Conservation (phyloP, 2,329 filamentous ascomycete genomes). For the Exophiala aquamarina region DNA sequence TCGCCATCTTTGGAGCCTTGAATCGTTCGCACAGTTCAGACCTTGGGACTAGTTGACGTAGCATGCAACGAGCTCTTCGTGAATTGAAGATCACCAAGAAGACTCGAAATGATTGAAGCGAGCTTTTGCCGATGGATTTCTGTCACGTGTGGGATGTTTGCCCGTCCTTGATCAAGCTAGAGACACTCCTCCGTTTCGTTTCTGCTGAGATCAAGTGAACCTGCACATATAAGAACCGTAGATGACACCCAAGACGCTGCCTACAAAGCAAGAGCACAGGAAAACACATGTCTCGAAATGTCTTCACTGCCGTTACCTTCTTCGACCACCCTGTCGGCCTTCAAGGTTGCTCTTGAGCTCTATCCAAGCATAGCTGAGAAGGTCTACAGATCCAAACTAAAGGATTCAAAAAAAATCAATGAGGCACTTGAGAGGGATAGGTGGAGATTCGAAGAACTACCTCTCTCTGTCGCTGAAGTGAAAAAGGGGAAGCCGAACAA, state of each 20-base stretch:
- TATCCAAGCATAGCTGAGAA: constrained; percentile 26
- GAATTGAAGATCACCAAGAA: not conserved
- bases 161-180: too few relatives aligned
- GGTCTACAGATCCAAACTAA: constrained; percentile 25
- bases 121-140: not conserved
- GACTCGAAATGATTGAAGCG: not conserved
- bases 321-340: not conserved
- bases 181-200: too few relatives aligned
- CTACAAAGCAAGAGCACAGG: too few relatives aligned
- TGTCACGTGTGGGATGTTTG: too few relatives aligned
- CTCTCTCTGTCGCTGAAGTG: constrained; percentile 26
- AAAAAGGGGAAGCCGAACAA: constrained; percentile 12
- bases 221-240: too few relatives aligned
- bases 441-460: constrained; percentile 40
- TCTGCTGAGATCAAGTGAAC: too few relatives aligned
- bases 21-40: not conserved
- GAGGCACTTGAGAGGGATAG: constrained; percentile 36
- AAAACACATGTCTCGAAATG: not conserved
- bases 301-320: not conserved
- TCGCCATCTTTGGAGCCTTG: constrained; percentile 18
- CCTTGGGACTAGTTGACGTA: not conserved
- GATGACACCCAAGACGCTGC: too few relatives aligned
- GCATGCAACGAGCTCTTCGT: not conserved
- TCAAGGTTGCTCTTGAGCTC: constrained; percentile 10
- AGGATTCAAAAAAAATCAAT: constrained; percentile 27